Evolutionary conservation across 1,284 basidiomycete species (phyloP).

Genomic region (Amylostereum areolatum): DNA sequence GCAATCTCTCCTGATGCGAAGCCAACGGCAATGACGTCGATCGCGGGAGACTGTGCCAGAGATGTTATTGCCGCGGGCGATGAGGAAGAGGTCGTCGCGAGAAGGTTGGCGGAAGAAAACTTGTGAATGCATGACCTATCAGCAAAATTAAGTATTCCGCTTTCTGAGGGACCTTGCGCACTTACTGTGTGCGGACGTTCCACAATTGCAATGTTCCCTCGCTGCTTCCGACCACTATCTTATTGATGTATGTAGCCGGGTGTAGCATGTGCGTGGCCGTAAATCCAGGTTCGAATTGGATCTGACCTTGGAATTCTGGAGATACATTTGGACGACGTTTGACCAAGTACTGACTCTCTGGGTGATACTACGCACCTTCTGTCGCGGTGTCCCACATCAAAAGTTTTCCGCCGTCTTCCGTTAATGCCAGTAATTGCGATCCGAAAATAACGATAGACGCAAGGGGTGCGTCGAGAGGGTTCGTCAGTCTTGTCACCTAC

Average conservation of each 20-base stretch:
- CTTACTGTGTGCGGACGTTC: conserved; percentile 85
- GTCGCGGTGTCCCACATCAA: conserved; percentile 74
- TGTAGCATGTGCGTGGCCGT: conserved; percentile 83
- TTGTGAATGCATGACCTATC: conserved; percentile 62
- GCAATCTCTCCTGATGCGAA: conserved; percentile 85
- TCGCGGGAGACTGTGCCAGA: conserved; percentile 88
- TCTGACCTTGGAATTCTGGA: conserved; percentile 52
- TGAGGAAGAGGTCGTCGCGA: conserved; percentile 40
- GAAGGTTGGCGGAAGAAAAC: conserved; percentile 46
- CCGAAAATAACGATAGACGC: conserved; percentile 74
- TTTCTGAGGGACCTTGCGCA: conserved; percentile 11
- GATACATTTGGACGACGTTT: conserved; percentile 1
- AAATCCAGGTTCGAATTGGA: conserved; percentile 77
- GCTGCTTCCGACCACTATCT: conserved; percentile 81
- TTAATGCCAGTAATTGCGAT: conserved; percentile 71
- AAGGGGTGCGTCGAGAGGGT: conserved; percentile 57
- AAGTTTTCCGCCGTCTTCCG: conserved; percentile 77
- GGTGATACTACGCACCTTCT: conserved; percentile 38
- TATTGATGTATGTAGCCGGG: conserved; percentile 96
- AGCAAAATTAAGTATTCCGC: conserved; percentile 2
- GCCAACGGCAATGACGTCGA: conserved; percentile 92
- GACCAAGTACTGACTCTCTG: not conserved
- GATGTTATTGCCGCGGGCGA: conserved; percentile 63
- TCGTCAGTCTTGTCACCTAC: conserved; percentile 48
- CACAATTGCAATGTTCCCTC: conserved; percentile 89